phyloP scores from a whole-genome alignment of 2,329 filamentous ascomycete genomes.

The Paraphaeosphaeria sporulosa region DNA sequence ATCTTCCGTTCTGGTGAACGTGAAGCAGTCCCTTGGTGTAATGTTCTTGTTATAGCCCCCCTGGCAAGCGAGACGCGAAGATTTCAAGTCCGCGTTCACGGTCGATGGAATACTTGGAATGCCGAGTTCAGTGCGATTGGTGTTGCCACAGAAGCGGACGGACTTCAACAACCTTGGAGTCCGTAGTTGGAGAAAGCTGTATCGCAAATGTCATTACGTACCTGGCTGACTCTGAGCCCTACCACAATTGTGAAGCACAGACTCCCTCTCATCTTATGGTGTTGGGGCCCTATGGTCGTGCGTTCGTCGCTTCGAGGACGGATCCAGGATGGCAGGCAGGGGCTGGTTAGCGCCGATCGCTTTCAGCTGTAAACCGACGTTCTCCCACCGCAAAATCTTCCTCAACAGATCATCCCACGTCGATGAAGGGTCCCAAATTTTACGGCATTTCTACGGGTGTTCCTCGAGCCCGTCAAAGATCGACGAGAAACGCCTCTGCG shows the following conservation, averaged over 20 bases:
- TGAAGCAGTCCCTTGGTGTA: background rate
- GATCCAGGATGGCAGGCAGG: background rate
- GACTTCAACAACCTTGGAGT: background rate
- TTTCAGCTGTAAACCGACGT: slow-evolving; percentile 17
- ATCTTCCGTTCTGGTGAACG: background rate
- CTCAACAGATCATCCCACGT: background rate
- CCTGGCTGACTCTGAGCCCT: background rate
- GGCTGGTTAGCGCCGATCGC: slow-evolving; percentile 13
- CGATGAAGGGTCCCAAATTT: background rate
- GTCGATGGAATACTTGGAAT: background rate
- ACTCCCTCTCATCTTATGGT: background rate
- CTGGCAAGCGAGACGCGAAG: background rate
- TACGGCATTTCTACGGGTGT: background rate
- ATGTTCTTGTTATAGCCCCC: background rate
- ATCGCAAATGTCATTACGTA: slow-evolving; percentile 2
- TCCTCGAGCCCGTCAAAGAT: background rate
- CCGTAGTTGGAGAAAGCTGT: background rate
- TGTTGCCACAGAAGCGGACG: background rate
- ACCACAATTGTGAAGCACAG: background rate
- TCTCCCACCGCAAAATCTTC: background rate
- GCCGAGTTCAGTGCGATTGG: background rate
- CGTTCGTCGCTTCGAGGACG: slow-evolving; percentile 1
- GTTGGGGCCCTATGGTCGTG: slow-evolving; percentile 1
- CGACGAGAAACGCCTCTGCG: background rate
- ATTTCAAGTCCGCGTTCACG: background rate